Evolutionary conservation across 768 basidiomycete genomes (phyloP).

Genomic region (Pholiota molesta): DNA sequence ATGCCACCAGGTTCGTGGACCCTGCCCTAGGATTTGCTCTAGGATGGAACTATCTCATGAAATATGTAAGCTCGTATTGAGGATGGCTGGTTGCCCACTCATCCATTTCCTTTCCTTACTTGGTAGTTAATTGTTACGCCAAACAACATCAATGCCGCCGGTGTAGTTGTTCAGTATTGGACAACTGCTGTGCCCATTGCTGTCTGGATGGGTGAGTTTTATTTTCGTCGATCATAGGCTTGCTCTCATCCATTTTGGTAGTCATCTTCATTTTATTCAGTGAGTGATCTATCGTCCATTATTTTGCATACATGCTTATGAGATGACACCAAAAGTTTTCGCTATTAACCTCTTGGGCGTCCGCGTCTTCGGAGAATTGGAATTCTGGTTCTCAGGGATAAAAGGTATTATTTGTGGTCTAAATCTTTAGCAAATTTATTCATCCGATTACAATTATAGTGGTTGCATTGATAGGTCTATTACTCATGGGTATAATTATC

Average conservation of each 20-base stretch:
- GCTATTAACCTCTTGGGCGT: slow-evolving; percentile 63
- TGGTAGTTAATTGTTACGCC: slow-evolving; percentile 66
- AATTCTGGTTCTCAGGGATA: slow-evolving; percentile 74
- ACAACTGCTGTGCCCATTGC: slow-evolving; percentile 44
- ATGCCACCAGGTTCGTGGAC: slow-evolving; percentile 67
- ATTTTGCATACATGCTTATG: slow-evolving; percentile 4
- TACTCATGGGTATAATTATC: slow-evolving; percentile 64
- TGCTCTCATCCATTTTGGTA: slow-evolving; percentile 19
- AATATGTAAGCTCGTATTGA: slow-evolving; percentile 42
- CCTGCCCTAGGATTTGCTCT: slow-evolving; percentile 70
- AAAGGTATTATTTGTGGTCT: slow-evolving; percentile 52
- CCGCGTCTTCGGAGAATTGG: slow-evolving; percentile 71
- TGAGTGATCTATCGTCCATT: slow-evolving; percentile 25
- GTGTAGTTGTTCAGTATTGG: slow-evolving; percentile 56
- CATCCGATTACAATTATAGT: slow-evolving; percentile 28
- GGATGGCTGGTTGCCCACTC: slow-evolving; percentile 5
- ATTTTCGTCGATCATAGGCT: not conserved
- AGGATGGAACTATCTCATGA: slow-evolving; percentile 65
- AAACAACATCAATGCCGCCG: slow-evolving; percentile 67
- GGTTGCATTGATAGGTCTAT: slow-evolving; percentile 47
- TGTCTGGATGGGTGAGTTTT: slow-evolving; percentile 58
- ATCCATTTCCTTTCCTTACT: not conserved
- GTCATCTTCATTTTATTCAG: slow-evolving; percentile 63
- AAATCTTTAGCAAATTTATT: not conserved
- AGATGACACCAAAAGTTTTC: slow-evolving; percentile 40